A percentile compares a stretch with the other conserved stretches of the same genome.
Conservation (phyloP, 2,329 filamentous ascomycete genomes). For the Colletotrichum cereale region DNA sequence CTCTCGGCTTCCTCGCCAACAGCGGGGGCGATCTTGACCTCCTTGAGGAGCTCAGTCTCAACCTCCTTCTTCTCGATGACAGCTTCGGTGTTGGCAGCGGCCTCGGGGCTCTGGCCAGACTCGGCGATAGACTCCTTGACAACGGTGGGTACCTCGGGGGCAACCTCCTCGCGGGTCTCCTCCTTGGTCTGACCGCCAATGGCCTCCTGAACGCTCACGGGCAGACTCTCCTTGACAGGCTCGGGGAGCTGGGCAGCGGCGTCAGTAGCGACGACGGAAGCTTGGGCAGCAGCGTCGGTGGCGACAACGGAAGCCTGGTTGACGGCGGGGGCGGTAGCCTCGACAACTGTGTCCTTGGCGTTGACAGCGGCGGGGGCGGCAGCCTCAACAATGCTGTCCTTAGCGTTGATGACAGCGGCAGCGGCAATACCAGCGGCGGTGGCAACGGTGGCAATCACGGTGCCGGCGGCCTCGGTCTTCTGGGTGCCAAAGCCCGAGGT, state of each 20-base stretch:
- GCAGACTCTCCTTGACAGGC: constrained; percentile 64
- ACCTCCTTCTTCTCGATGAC: constrained; percentile 81
- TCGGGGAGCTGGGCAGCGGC: constrained; percentile 64
- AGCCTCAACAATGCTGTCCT: constrained; percentile 48
- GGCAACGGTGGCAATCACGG: constrained; percentile 52
- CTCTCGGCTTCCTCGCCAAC: constrained; percentile 47
- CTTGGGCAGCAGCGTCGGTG: constrained; percentile 17
- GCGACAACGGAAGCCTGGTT: constrained; percentile 52
- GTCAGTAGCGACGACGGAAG: constrained; percentile 43
- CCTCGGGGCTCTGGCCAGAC: constrained; percentile 76
- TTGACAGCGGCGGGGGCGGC: constrained; percentile 52
- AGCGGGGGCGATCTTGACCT: constrained; percentile 63
- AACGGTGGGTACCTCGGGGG: constrained; percentile 65
- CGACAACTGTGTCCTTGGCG: constrained; percentile 45
- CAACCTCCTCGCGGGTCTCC: constrained; percentile 57
- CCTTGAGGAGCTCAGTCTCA: constrained; percentile 79
- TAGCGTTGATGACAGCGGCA: constrained; percentile 49
- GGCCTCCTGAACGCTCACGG: constrained; percentile 62
- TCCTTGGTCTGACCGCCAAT: constrained; percentile 59
- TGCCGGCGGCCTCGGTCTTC: constrained; percentile 62
- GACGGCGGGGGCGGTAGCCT: constrained; percentile 54
- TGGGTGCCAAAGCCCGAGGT: constrained; percentile 64
- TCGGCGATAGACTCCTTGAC: constrained; percentile 70
- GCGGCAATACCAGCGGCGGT: constrained; percentile 54
- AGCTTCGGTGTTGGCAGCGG: constrained; percentile 74